Base-by-base conservation (phyloP, 345 rosid genomes). In the Salix suchowensis region DNA sequence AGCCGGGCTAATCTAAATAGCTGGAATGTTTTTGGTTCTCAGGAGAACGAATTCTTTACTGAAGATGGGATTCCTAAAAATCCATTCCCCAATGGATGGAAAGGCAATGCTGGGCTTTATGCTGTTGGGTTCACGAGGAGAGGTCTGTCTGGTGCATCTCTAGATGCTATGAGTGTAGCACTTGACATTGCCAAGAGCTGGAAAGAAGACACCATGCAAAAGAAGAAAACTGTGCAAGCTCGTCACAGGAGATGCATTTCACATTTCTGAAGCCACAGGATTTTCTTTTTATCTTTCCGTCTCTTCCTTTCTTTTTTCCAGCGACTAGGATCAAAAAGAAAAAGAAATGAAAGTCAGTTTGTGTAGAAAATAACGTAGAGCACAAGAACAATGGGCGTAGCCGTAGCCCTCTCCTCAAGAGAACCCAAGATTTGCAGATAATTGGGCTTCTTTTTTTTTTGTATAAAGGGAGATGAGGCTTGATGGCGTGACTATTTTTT, bases 111-210 rank as follows among this genome's bases (percentile, higher is more conserved):
- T 0, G 97, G 97, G 28, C 83, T 95, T 1, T 95, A 93, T 71
- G 97, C 98, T 64, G 97, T 91, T 74, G 98, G 98, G 81, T 95
- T 95, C 77, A 87, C 96, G 24, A 88, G 87, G 89, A 95, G 86
- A 89, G 98, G 98, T 77, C 87, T 95, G 32, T 86, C 92, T 1
- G 98, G 98, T 72, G 93, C 91, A 50, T 91, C 97, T 24, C 60
- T 69, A 7, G 84, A 81, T 62, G 80, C 84, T 13, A 46, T 39
- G 3, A 77, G 72, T 46, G 72, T 73, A 21, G 65, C 80, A 68
- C 39, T 60, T 37, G 84, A 81, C 67, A 64, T 81, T 16, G 71
- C 77, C 42, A 81, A 28, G 26, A 73, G 36, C 71, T 81, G 84
- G 84, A 81, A 81, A 61, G 84, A 81, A 62, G 84, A 81, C 73